phyloP scores from a whole-genome alignment of 1,284 basidiomycete species.

The Cutaneotrichosporon arboriforme region DNA sequence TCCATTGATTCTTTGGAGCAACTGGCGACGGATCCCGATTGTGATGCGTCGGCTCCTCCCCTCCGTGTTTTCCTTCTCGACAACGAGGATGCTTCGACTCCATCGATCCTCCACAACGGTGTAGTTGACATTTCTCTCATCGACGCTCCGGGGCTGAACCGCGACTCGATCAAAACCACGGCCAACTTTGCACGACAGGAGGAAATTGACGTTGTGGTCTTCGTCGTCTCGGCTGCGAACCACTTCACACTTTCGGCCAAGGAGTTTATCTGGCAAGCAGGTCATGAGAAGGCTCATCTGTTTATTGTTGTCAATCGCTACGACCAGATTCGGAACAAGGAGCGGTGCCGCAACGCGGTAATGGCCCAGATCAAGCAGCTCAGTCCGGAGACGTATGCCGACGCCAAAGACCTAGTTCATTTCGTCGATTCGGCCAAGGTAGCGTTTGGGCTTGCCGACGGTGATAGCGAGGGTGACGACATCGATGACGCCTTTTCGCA shows the following conservation, averaged over 20 bases:
- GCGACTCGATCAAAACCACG: constrained; percentile 92
- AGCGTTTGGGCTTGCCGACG: constrained; percentile 37
- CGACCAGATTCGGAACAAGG: constrained; percentile 92
- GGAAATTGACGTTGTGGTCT: constrained; percentile 98
- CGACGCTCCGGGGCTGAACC: constrained; percentile 95
- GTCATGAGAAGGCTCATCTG: constrained; percentile 94
- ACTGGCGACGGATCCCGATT: constrained; percentile 66
- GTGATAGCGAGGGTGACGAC: constrained; percentile 32
- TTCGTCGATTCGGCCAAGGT: constrained; percentile 83
- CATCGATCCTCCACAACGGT: constrained; percentile 89
- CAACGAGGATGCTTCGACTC: constrained; percentile 64
- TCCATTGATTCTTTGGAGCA: constrained; percentile 68
- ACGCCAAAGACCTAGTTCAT: constrained; percentile 90
- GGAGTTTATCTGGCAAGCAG: constrained; percentile 89
- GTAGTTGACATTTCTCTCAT: constrained; percentile 97
- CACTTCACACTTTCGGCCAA: constrained; percentile 95
- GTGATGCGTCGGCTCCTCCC: constrained; percentile 61
- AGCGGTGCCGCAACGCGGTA: constrained; percentile 80
- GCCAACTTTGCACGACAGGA: constrained; percentile 93
- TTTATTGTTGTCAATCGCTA: constrained; percentile 98
- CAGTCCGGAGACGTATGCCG: constrained; percentile 84
- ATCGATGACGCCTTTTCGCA: constrained; percentile 71
- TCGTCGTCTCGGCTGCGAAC: constrained; percentile 96
- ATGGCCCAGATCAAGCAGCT: constrained; percentile 92
- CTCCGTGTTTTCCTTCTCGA: constrained; percentile 73